phyloP scores from a whole-genome alignment of 805 yeast species.

The Pichia cephalocereana region DNA sequence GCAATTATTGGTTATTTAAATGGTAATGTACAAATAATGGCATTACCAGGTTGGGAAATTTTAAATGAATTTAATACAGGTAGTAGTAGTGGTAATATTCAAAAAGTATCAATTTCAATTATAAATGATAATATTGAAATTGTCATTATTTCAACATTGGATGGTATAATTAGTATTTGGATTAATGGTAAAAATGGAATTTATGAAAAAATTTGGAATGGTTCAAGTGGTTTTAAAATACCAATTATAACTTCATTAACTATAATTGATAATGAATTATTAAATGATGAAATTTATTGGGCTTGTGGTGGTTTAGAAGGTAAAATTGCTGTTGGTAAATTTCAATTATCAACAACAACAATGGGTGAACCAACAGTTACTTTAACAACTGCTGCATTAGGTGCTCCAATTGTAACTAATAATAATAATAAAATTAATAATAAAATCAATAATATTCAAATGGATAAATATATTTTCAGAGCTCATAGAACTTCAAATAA shows the following conservation, averaged over 20 bases:
- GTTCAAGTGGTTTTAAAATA: not conserved
- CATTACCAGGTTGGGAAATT: not conserved
- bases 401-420: constrained; percentile 1
- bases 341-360: constrained; percentile 42
- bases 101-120: not conserved
- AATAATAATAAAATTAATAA: too few relatives aligned
- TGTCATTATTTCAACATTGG: not conserved
- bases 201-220: not conserved
- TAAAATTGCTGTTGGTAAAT: constrained; percentile 51
- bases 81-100: not conserved
- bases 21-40: not conserved
- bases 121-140: not conserved
- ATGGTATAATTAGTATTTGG: not conserved
- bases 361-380: constrained; percentile 13
- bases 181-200: not conserved
- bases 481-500: constrained; percentile 48
- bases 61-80: not conserved
- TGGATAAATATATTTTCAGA: constrained; percentile 60
- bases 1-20: not conserved
- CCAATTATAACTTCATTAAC: not conserved
- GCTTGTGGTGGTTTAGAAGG: constrained; percentile 56
- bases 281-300: not conserved
- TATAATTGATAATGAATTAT: not conserved
- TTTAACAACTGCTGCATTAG: constrained; percentile 3
- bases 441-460: not conserved